Conservation (phyloP, 2,329 filamentous ascomycete species). For the Bipolaris cookei region DNA sequence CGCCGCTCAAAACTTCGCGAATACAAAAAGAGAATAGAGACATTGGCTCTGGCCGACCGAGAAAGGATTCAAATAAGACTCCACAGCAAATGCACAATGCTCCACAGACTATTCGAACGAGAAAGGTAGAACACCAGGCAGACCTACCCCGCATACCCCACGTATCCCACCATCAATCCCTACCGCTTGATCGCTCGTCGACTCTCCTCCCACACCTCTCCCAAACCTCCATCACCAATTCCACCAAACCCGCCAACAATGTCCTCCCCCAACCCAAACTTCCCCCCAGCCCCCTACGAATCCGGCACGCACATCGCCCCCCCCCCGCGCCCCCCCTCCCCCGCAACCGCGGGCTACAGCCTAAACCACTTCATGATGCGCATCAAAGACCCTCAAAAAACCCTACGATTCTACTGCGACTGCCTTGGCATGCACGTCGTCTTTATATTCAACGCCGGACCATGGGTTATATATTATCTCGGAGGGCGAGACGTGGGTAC, state of each 20-base stretch:
- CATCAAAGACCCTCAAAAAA: slow-evolving; percentile 38
- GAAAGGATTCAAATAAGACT: background rate
- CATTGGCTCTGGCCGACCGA: background rate
- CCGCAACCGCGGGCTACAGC: slow-evolving; percentile 33
- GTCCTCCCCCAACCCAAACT: slow-evolving; percentile 26
- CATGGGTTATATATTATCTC: slow-evolving; percentile 47
- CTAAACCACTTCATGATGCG: slow-evolving; percentile 47
- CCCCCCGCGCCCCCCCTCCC: slow-evolving; percentile 33
- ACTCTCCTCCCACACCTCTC: no score
- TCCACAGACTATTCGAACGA: no score
- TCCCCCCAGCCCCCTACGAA: slow-evolving; percentile 28
- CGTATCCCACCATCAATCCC: slow-evolving; percentile 2
- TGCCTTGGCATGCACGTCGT: slow-evolving; percentile 44
- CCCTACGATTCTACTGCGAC: slow-evolving; percentile 43
- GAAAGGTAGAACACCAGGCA: no score
- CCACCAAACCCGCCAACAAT: background rate
- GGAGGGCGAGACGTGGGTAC: slow-evolving; percentile 36
- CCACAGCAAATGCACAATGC: no score
- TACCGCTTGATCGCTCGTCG: background rate
- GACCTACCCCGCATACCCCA: slow-evolving; percentile 20
- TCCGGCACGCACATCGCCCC: slow-evolving; percentile 34
- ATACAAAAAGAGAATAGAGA: background rate
- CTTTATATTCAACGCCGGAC: slow-evolving; percentile 45
- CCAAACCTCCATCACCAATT: background rate
- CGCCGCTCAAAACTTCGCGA: background rate